Conservation (phyloP, 352 stramenopile genomes). For the Blastocystis sp. region DNA sequence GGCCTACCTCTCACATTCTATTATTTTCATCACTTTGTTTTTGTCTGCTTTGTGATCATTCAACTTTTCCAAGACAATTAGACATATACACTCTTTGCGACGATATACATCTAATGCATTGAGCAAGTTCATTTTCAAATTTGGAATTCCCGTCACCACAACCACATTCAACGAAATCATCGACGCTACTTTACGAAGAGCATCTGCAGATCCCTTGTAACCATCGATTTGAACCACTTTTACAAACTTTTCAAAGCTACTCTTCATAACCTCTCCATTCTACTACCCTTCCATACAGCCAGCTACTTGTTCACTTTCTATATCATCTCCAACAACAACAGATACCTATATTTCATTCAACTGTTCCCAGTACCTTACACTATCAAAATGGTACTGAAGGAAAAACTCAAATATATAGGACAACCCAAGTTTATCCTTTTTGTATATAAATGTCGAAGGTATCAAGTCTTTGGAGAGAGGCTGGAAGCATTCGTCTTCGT, state of each 20-base stretch:
- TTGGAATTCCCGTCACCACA: slow-evolving; percentile 10
- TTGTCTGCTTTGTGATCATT: slow-evolving; percentile 21
- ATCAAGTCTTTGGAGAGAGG: background rate
- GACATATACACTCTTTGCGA: background rate
- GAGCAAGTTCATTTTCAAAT: background rate
- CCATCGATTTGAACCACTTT: background rate
- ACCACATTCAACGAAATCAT: background rate
- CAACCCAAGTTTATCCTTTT: background rate
- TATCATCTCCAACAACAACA: slow-evolving; percentile 14
- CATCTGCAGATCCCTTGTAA: background rate
- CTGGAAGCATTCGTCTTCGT: slow-evolving; percentile 31
- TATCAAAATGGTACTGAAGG: background rate
- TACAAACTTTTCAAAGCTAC: slow-evolving; percentile 25
- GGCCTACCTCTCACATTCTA: background rate
- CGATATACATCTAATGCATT: slow-evolving; percentile 9
- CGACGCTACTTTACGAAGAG: background rate
- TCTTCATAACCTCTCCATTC: background rate
- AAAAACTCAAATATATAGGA: slow-evolving; percentile 43
- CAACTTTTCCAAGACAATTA: slow-evolving; percentile 3
- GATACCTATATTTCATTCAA: background rate
- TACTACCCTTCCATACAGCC: slow-evolving; percentile 7
- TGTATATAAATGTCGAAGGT: background rate
- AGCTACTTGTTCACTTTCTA: slow-evolving; percentile 7
- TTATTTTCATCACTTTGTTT: background rate
- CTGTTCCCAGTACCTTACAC: background rate